Percentiles rank a stretch among this genome's conserved stretches.
phyloP scores from a whole-genome alignment of 805 yeast genomes.

The Ogataea zsoltii region DNA sequence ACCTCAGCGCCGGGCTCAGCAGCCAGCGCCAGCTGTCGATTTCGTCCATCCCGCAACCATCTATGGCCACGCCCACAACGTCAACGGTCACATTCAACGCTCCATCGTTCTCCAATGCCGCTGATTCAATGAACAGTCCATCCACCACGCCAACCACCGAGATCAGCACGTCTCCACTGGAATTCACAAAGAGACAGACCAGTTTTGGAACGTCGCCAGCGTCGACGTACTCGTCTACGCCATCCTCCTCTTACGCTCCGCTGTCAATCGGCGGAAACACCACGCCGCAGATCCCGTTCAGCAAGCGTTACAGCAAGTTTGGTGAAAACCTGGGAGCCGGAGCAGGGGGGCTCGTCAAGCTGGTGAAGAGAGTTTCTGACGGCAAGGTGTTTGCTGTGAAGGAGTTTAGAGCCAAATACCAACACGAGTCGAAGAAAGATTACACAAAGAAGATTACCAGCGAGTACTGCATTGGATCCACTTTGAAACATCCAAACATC shows the following conservation, averaged over 20 bases:
- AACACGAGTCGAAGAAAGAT: constrained; percentile 75
- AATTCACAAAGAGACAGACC: constrained; percentile 15
- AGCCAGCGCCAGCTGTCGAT: constrained; percentile 30
- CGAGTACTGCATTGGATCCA: constrained; percentile 91
- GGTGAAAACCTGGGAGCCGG: constrained; percentile 93
- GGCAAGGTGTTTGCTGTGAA: constrained; percentile 83
- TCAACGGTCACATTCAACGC: constrained; percentile 18
- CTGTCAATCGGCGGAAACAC: constrained; percentile 40
- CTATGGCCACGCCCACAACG: constrained; percentile 13
- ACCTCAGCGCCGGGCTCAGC: constrained; percentile 37
- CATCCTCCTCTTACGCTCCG: constrained; percentile 11
- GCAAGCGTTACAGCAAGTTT: constrained; percentile 74
- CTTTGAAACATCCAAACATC: constrained; percentile 85
- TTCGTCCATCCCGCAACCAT: constrained; percentile 13
- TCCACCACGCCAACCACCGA: constrained; percentile 16
- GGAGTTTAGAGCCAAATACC: constrained; percentile 79
- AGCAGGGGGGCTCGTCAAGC: constrained; percentile 88
- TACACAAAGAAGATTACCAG: constrained; percentile 91
- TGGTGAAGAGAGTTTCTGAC: constrained; percentile 69
- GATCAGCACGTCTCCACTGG: constrained; percentile 24
- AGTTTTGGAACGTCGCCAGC: constrained; percentile 16
- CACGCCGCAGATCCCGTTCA: constrained; percentile 56
- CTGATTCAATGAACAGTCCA: constrained; percentile 8
- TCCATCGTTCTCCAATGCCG: constrained; percentile 11
- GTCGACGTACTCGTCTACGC: constrained; percentile 13